Conservation (phyloP, 148 eudicot genomes). For the Camellia sinensis region DNA sequence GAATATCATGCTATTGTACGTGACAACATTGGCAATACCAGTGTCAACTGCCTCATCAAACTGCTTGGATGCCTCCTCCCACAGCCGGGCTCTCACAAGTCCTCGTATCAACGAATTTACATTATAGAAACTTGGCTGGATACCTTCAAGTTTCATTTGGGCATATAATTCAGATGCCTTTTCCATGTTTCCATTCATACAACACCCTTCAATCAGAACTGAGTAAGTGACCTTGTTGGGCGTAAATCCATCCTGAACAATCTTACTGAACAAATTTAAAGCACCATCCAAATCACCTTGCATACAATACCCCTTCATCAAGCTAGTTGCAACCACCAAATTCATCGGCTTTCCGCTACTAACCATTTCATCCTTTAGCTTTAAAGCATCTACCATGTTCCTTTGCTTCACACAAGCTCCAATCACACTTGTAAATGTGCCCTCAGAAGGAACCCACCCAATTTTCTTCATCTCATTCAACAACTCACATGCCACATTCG, state of each 20-base stretch:
- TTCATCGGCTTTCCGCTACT: conserved; percentile 42
- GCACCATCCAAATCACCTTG: conserved; percentile 54
- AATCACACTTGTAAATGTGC: conserved; percentile 45
- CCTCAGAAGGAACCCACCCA: conserved; percentile 66
- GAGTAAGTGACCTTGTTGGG: conserved; percentile 61
- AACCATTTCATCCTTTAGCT: conserved; percentile 66
- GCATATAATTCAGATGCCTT: conserved; percentile 51
- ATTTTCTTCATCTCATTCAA: conserved; percentile 60
- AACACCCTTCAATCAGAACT: conserved; percentile 60
- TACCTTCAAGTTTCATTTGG: conserved; percentile 54
- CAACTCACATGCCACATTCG: conserved; percentile 39
- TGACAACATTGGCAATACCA: conserved; percentile 53
- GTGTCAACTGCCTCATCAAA: conserved; percentile 58
- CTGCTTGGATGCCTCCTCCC: conserved; percentile 47
- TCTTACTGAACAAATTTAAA: conserved; percentile 47
- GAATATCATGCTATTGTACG: conserved; percentile 45
- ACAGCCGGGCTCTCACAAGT: conserved; percentile 30
- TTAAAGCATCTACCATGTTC: conserved; percentile 48
- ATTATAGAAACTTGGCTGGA: conserved; percentile 42
- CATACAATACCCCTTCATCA: conserved; percentile 63
- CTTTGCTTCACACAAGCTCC: conserved; percentile 52
- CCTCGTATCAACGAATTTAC: conserved; percentile 61
- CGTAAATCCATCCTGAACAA: conserved; percentile 42
- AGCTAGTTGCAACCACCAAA: conserved; percentile 57
- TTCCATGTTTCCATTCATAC: conserved; percentile 36